Evolutionary conservation across 2,329 filamentous ascomycete species (phyloP).

Genomic region (Pseudodiploospora longispora): DNA sequence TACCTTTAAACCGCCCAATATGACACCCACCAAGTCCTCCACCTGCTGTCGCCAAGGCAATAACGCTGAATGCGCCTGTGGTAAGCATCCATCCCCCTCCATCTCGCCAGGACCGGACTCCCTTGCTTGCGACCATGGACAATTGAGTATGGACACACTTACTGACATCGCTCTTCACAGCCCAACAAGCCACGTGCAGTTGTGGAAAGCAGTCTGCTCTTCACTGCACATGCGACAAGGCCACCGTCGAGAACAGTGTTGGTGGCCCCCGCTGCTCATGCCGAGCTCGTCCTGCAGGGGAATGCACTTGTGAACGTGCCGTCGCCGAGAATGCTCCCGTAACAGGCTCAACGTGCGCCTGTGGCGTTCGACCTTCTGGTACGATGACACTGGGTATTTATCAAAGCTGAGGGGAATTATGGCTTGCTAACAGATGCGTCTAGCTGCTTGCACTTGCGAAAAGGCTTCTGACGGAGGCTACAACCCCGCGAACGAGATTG

Average conservation of each 20-base stretch:
- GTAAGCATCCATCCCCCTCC: conserved; percentile 31
- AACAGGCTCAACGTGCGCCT: conserved; percentile 59
- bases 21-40: conserved; percentile 30
- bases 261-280: conserved; percentile 74
- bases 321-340: conserved; percentile 58
- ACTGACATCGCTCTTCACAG: conserved; percentile 23
- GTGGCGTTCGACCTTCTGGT: conserved; percentile 67
- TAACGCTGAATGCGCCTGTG: conserved; percentile 44
- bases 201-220: conserved; percentile 85
- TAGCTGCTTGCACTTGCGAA: conserved; percentile 74
- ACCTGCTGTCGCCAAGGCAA: conserved; percentile 51
- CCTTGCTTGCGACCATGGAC: not conserved
- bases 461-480: conserved; percentile 56
- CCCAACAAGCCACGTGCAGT: conserved; percentile 66
- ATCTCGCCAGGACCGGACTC: not conserved
- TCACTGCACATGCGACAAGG: conserved; percentile 77
- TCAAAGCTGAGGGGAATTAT: not conserved
- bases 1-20: conserved; percentile 14
- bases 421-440: conserved; percentile 10
- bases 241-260: conserved; percentile 64
- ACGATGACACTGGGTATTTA: conserved; percentile 24
- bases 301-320: conserved; percentile 74
- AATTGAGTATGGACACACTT: not conserved
- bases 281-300: conserved; percentile 67
- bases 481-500: conserved; percentile 63